These are phyloP conservation scores for Mycena pura DNA, from an alignment of 768 basidiomycete genomes.

Conservation along the genomic window DNA sequence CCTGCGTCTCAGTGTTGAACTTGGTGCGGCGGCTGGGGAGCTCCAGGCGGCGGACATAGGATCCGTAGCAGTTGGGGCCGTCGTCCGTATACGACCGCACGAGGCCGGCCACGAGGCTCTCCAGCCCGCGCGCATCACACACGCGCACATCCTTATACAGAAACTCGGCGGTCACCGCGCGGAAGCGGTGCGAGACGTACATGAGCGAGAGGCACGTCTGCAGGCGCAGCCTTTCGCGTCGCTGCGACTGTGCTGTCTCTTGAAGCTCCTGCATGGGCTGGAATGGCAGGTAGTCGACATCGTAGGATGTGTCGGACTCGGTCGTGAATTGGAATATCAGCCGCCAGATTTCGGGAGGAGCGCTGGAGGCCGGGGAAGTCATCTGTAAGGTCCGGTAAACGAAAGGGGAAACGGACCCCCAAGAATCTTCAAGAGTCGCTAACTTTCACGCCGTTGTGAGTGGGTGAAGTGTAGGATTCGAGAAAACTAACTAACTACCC, in stretches of 20 bases:
- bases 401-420: too few species aligned
- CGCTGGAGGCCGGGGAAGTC: neutral
- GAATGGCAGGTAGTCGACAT: slow-evolving; percentile 18
- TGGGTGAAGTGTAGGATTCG: too few species aligned
- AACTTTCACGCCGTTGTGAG: too few species aligned
- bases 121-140: neutral
- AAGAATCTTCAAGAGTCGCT: too few species aligned
- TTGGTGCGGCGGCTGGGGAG: neutral
- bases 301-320: neutral
- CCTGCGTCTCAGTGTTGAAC: neutral
- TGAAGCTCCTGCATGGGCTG: slow-evolving; percentile 13
- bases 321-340: slow-evolving; percentile 14
- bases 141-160: slow-evolving; percentile 20
- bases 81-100: slow-evolving; percentile 11
- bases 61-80: neutral
- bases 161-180: slow-evolving; percentile 10
- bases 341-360: slow-evolving; percentile 23
- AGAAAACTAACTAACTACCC: too few species aligned
- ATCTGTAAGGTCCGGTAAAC: too few species aligned
- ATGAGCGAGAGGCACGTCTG: slow-evolving; percentile 12
- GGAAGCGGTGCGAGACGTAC: slow-evolving; percentile 13
- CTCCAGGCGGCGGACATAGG: slow-evolving; percentile 16
- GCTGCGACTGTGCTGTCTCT: too few species aligned
- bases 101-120: slow-evolving; percentile 9
- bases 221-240: neutral